Evolutionary conservation across 108 stramenopile species (phyloP).

Genomic region (Conticribra weissflogii): DNA sequence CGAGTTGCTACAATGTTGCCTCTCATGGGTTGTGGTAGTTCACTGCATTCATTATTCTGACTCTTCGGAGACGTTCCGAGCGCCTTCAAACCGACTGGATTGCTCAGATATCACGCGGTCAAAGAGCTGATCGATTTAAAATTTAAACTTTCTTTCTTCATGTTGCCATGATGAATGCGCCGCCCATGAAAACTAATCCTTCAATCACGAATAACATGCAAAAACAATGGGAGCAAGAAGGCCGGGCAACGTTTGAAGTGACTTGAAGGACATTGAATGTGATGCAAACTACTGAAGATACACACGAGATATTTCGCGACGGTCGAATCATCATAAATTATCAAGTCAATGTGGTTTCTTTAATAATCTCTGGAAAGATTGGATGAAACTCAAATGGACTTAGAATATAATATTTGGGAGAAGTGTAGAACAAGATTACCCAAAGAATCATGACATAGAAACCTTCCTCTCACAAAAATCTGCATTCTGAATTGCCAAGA

Average conservation of each 20-base stretch:
- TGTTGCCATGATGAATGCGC: too few species aligned
- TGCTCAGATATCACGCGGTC: too few species aligned
- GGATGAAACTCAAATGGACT: not conserved
- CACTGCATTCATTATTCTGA: too few species aligned
- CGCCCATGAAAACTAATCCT: too few species aligned
- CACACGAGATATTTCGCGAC: not conserved
- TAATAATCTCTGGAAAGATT: not conserved
- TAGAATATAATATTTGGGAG: not conserved
- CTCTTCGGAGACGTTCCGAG: too few species aligned
- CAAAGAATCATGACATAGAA: not conserved
- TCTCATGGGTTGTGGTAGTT: too few species aligned
- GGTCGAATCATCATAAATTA: not conserved
- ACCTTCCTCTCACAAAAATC: not conserved
- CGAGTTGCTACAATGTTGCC: conserved; percentile 19
- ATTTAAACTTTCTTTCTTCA: too few species aligned
- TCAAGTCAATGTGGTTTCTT: conserved; percentile 4
- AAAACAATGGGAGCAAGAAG: not conserved
- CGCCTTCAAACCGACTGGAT: too few species aligned
- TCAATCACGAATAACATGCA: too few species aligned
- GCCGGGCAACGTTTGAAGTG: not conserved
- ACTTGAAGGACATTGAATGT: not conserved
- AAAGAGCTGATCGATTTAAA: too few species aligned
- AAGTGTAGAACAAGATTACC: not conserved
- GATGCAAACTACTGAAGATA: not conserved
- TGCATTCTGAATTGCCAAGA: conserved; percentile 29